Percentiles rank a stretch among this genome's conserved stretches.
Evolutionary conservation across 1,284 basidiomycete genomes (phyloP).

Genomic region (Rhodofomes roseus): DNA sequence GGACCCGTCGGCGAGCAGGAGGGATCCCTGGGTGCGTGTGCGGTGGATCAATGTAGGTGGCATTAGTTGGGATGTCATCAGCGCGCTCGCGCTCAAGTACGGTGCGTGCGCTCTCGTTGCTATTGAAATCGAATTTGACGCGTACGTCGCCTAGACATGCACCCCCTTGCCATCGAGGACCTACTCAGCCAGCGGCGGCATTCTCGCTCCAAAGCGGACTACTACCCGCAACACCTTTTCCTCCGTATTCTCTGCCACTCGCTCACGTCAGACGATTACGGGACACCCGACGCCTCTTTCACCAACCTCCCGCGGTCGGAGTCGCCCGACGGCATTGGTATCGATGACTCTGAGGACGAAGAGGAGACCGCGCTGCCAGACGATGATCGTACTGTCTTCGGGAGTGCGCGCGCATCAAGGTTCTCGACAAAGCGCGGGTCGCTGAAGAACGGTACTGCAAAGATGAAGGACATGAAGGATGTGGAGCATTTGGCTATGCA

Average conservation of each 20-base stretch:
- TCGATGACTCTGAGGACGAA: slow-evolving; percentile 22
- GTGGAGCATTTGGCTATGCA: slow-evolving; percentile 13
- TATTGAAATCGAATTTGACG: background rate
- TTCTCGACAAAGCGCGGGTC: slow-evolving; percentile 21
- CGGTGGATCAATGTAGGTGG: slow-evolving; percentile 72
- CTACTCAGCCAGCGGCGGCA: slow-evolving; percentile 53
- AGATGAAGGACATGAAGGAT: slow-evolving; percentile 13
- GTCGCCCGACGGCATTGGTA: slow-evolving; percentile 35
- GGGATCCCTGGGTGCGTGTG: slow-evolving; percentile 56
- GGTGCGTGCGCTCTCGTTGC: slow-evolving; percentile 30
- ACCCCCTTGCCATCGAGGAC: slow-evolving; percentile 69
- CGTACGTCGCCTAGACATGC: slow-evolving; percentile 43
- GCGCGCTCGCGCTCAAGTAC: slow-evolving; percentile 58
- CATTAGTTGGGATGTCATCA: slow-evolving; percentile 70
- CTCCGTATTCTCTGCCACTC: slow-evolving; percentile 62
- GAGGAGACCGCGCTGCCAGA: slow-evolving; percentile 14
- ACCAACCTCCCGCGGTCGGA: slow-evolving; percentile 38
- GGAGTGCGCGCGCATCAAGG: slow-evolving; percentile 21
- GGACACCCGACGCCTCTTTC: slow-evolving; percentile 17
- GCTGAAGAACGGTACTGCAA: slow-evolving; percentile 5
- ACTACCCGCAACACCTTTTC: slow-evolving; percentile 64
- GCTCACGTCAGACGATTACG: slow-evolving; percentile 32
- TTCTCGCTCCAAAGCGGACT: slow-evolving; percentile 65
- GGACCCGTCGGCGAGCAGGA: slow-evolving; percentile 34
- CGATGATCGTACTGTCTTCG: slow-evolving; percentile 28